Evolutionary conservation across 1,284 basidiomycete species (phyloP), one percentile per base, ranked within the genome.

Genomic region (Schizophyllum amplum): DNA sequence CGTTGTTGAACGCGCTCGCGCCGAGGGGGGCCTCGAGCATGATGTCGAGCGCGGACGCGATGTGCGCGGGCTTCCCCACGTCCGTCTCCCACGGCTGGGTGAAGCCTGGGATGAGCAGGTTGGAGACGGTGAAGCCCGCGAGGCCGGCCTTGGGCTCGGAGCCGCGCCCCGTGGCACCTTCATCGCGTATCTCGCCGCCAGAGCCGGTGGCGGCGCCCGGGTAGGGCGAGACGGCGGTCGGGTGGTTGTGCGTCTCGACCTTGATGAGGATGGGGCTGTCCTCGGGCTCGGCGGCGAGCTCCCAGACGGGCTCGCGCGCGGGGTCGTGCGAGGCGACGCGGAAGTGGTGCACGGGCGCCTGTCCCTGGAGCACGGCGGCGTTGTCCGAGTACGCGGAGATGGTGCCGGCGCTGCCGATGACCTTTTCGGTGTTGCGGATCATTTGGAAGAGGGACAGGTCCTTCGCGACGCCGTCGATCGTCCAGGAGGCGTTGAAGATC

Each of bases 201-300:
- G 96, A 98, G 24, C 96, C 96, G 2, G 96, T 99, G 1, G 96
- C 95, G 0, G 97, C 96, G 48, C 96, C 96, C 4, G 96, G 94
- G 71, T 91, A 99, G 0, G 97, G 97, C 3, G 96, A 99, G 13
- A 99, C 94, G 4, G 96, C 97, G 3, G 96, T 99, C 1, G 97
- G 96, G 69, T 99, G 97, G 71, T 99, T 99, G 72, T 99, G 96
- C 6, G 97, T 99, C 74, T 99, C 97, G 59, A 99, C 97, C 75
- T 99, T 99, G 76, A 95, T 86, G 47, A 99, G 81, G 61, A 99
- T 90, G 9, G 87, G 92, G 77, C 92, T 91, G n/a, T 85, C 74
- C 33, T 42, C 33, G 33, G 33, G 33, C 69, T 94, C 93, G 24
- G 77, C 62, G 24, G 72, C 69, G 4, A 83, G 73, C 52, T 70